Base-by-base conservation (phyloP, 73 alveolate species). In the Uronychia setigera region DNA sequence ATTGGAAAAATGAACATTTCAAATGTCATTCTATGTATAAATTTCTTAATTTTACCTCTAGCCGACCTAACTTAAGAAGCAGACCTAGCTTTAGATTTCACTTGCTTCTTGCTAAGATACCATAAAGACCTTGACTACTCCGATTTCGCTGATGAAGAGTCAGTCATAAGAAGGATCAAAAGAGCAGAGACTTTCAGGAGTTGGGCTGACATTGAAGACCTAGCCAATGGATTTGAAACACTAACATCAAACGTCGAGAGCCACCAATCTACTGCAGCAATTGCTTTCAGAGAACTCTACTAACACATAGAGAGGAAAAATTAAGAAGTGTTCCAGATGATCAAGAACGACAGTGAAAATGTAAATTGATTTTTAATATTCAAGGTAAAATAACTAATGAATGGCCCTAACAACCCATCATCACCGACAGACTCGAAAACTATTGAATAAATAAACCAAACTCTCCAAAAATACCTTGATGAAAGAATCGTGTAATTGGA, bases 161-260 rank as follows among this genome's bases (percentile, higher is more conserved):
- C 46, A 35, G 85, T 86, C 0, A 81, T 80, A 5, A 33, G 79
- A 34, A 78, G 57, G 87, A 86, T 85, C 46, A 86, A 81, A 74
- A 35, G 96, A 33, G 96, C 96, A 0, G 96, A 91, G 75, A 81
- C 79, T 58, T 91, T 77, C 84, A 67, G 96, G 59, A 31, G 84
- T 35, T 91, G 96, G 96, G 93, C 92, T 0, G 96, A 91, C 59
- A 91, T 91, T 32, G 96, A 91, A 80, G 96, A 91, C 82, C 78
- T 91, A 58, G 92, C 96, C 77, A 85, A 91, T 83, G 96, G 93
- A 11, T 86, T 35, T 83, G 96, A 91, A 57, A 30, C 67, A 9
- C 34, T 84, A 32, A 46, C 74, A 1, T 29, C 86, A 0, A 77
- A 80, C 60, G 58, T 84, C 29, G 87, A 84, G 35, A 26, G 59